Percentiles rank a stretch among this genome's conserved stretches.
Evolutionary conservation across 257 asterid genomes (phyloP).

Genomic region (Nicotiana tabacum): DNA sequence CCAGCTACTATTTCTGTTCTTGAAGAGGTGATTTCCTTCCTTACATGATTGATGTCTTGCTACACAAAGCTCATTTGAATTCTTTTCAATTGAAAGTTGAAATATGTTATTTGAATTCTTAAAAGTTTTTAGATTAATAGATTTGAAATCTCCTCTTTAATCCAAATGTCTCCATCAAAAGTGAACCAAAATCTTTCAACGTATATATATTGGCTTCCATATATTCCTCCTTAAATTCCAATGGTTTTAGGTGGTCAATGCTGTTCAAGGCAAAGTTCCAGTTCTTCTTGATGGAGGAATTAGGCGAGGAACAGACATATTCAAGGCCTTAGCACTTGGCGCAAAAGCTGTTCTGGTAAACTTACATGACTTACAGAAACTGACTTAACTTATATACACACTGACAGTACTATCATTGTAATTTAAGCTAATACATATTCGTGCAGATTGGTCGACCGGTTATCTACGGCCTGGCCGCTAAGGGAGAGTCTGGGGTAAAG

Average conservation of each 20-base stretch:
- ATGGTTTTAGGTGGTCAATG: slow-evolving; percentile 40
- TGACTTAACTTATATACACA: not conserved
- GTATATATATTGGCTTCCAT: not conserved
- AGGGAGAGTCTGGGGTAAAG: slow-evolving; percentile 51
- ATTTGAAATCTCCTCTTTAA: not conserved
- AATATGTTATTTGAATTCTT: too few species aligned
- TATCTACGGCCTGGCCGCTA: slow-evolving; percentile 47
- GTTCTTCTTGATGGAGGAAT: slow-evolving; percentile 64
- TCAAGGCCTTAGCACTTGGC: slow-evolving; percentile 72
- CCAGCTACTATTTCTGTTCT: slow-evolving; percentile 60
- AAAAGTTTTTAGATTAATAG: not conserved
- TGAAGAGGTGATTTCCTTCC: slow-evolving; percentile 45
- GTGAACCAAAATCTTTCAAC: too few species aligned
- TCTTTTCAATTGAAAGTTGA: too few species aligned
- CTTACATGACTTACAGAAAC: not conserved
- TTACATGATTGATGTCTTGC: not conserved
- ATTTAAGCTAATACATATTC: not conserved
- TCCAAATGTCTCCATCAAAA: not conserved
- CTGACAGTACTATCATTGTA: too few species aligned
- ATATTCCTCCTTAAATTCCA: not conserved
- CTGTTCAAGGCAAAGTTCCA: slow-evolving; percentile 56
- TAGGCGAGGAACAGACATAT: slow-evolving; percentile 64
- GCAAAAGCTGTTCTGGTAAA: slow-evolving; percentile 61
- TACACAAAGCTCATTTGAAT: too few species aligned
- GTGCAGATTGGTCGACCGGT: slow-evolving; percentile 54